Conservation (phyloP, 1,139 yeast genomes). For the Kodamaea suecica region DNA sequence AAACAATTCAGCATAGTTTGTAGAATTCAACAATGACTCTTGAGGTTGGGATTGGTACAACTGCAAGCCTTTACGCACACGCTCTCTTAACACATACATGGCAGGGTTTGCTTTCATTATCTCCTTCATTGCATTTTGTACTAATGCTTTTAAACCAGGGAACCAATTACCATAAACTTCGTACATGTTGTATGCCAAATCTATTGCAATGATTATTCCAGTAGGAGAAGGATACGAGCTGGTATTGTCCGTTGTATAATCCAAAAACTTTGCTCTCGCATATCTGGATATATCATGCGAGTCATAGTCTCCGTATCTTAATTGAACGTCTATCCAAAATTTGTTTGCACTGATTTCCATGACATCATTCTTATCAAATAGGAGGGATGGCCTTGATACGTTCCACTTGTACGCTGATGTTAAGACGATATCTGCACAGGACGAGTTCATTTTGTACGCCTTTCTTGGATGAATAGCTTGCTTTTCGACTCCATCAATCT, state of each 20-base stretch:
- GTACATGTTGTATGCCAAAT: slow-evolving; percentile 91
- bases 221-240: slow-evolving; percentile 92
- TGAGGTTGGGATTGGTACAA: slow-evolving; percentile 92
- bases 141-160: slow-evolving; percentile 85
- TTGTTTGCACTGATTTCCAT: slow-evolving; percentile 59
- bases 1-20: slow-evolving; percentile 86
- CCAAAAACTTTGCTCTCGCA: slow-evolving; percentile 87
- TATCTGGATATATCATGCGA: slow-evolving; percentile 95
- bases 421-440: slow-evolving; percentile 86
- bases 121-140: slow-evolving; percentile 90
- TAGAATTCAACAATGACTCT: slow-evolving; percentile 85
- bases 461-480: slow-evolving; percentile 96
- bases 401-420: slow-evolving; percentile 80
- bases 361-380: slow-evolving; percentile 59
- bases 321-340: slow-evolving; percentile 93
- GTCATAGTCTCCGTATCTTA: slow-evolving; percentile 95
- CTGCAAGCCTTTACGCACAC: slow-evolving; percentile 91
- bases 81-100: slow-evolving; percentile 82
- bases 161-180: slow-evolving; percentile 98
- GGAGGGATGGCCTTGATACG: slow-evolving; percentile 75
- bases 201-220: slow-evolving; percentile 87
- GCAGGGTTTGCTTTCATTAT: slow-evolving; percentile 97
- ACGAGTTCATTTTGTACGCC: slow-evolving; percentile 94
- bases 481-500: slow-evolving; percentile 82
- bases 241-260: slow-evolving; percentile 84